Conservation (phyloP, 768 basidiomycete genomes). For the Inosperma sp. region DNA sequence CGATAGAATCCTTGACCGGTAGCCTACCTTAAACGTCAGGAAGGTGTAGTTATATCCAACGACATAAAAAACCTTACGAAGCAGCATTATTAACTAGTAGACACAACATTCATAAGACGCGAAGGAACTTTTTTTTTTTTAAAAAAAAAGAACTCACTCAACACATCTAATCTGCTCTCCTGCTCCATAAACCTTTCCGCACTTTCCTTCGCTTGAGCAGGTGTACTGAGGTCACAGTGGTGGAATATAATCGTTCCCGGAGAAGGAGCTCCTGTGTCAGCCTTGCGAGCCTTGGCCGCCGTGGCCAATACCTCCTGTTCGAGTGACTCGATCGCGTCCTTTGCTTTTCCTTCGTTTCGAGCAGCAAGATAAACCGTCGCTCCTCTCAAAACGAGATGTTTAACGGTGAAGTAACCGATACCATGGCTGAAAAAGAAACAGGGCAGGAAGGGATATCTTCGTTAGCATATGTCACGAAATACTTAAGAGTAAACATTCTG, state of each 20-base stretch:
- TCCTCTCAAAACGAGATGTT: conserved; percentile 44
- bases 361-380: conserved; percentile 54
- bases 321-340: conserved; percentile 40
- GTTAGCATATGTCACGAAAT: not conserved
- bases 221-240: conserved; percentile 42
- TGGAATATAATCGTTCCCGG: conserved; percentile 40
- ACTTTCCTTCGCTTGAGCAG: conserved; percentile 35
- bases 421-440: no score
- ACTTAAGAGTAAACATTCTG: not conserved
- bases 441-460: no score
- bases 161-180: conserved; percentile 46
- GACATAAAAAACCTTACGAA: no score
- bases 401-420: conserved; percentile 43
- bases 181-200: conserved; percentile 40
- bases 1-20: no score
- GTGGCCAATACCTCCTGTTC: conserved; percentile 36
- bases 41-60: no score
- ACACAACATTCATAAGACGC: no score
- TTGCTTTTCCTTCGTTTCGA: conserved; percentile 39
- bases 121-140: no score
- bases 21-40: no score
- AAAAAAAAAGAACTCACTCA: no score
- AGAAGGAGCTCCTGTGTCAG: not conserved
- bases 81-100: no score
- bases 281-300: not conserved